Evolutionary conservation across 495 filamentous ascomycete genomes (phyloP), one percentile per base, ranked within the genome.

Genomic region (Tuber magnatum): DNA sequence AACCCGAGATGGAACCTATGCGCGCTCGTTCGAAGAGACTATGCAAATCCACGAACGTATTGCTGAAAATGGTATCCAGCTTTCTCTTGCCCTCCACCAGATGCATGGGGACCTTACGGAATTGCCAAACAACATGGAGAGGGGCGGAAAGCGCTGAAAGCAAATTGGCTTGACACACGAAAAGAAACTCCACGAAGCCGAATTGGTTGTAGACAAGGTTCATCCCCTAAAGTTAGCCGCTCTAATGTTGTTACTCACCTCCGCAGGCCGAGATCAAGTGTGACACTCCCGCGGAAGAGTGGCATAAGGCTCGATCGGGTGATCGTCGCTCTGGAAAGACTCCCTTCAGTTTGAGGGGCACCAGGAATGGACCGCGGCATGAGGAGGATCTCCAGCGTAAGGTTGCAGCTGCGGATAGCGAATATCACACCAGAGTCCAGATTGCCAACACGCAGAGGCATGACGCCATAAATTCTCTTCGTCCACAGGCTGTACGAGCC

Each of bases 71-170:
- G 93, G 93, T 18, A 86, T 91, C 32, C 92, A 95, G 82, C 98
- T 97, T 83, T 89, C 94, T 44, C 85, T 91, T 40, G 94, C 92
- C 3, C 86, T 99, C 46, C 91, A 95, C 74, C 91, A 94, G 84
- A 97, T 99, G 94, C 89, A 97, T 79, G 95, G 97, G 71, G 94
- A 98, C 82, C 85, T 99, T 38, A 84, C 89, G 72, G 94, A 97
- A 81, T 86, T 97, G 69, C 88, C 92, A 0, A 86, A 87, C 35
- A 93, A 92, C 74, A 95, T 97, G 78, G 95, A 99, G 84, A 90
- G 91, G 69, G 92, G 92, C 65, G 89, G 96, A 71, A 99, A 97
- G 84, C 90, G 92, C 48, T 97, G 93, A 94, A 99, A 99, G 84
- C 90, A 93, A 81, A 92, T 89, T 68, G 95, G 95, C 4, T 82